Conservation (phyloP, 1,139 yeast genomes). For the Suhomyces chickasaworum region DNA sequence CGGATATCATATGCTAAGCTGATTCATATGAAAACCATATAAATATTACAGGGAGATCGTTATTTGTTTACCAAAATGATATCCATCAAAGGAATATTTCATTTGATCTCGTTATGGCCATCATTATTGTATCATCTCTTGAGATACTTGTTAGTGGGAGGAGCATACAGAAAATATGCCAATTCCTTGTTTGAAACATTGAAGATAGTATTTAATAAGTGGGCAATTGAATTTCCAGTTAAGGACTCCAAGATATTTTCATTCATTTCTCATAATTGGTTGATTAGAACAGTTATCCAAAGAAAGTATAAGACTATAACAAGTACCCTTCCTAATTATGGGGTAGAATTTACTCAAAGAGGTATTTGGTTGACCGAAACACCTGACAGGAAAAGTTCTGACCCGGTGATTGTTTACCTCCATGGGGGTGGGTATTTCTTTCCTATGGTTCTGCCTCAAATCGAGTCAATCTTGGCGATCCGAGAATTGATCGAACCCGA, state of each 20-base stretch:
- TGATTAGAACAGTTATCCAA: conserved; percentile 14
- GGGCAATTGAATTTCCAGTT: conserved; percentile 1
- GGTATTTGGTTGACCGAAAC: conserved; percentile 43
- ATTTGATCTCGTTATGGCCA: neutral
- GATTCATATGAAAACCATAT: too few species aligned
- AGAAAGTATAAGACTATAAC: conserved; percentile 11
- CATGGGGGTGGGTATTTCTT: conserved; percentile 51
- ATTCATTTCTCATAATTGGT: neutral
- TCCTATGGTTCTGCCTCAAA: conserved; percentile 37
- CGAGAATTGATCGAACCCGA: conserved; percentile 33
- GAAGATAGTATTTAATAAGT: conserved; percentile 3
- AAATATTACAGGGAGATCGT: too few species aligned
- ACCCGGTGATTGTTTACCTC: conserved; percentile 40
- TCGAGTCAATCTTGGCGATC: conserved; percentile 33
- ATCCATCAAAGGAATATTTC: neutral
- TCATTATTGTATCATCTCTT: neutral
- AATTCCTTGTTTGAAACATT: conserved; percentile 3
- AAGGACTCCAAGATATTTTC: conserved; percentile 4
- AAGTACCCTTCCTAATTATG: conserved; percentile 30
- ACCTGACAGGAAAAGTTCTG: conserved; percentile 27
- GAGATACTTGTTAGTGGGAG: conserved; percentile 7
- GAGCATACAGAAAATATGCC: conserved; percentile 8
- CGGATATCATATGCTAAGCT: too few species aligned
- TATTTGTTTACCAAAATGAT: neutral
- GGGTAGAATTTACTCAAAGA: conserved; percentile 34